Percentiles rank a stretch among this genome's conserved stretches.
Evolutionary conservation across 129 eudicot species (phyloP).

Genomic region (Centrapalus pauciflorus): DNA sequence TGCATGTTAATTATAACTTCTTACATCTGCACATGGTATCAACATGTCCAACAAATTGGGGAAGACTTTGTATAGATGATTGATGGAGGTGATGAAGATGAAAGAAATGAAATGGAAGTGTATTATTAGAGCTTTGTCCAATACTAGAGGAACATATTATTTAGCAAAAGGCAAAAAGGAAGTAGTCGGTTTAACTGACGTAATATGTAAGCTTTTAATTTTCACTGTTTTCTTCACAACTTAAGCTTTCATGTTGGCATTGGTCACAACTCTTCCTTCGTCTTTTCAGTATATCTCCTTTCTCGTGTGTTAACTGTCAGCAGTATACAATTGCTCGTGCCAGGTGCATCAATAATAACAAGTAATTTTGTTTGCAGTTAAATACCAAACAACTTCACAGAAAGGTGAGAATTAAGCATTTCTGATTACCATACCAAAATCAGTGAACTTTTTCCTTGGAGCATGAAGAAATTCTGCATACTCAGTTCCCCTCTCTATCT

Average conservation of each 20-base stretch:
- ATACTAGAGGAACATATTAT: too few relatives aligned
- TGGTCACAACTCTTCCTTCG: neutral
- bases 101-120: too few relatives aligned
- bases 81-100: too few relatives aligned
- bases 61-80: too few relatives aligned
- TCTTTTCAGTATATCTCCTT: neutral
- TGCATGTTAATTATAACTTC: too few relatives aligned
- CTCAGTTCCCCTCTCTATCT: slow-evolving; percentile 71
- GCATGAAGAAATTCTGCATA: slow-evolving; percentile 97
- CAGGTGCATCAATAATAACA: neutral
- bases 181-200: neutral
- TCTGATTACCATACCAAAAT: slow-evolving; percentile 63
- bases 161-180: neutral
- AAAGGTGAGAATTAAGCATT: slow-evolving; percentile 5
- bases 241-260: neutral
- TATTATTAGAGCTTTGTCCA: too few relatives aligned
- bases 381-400: neutral
- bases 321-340: slow-evolving; percentile 5
- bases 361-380: neutral
- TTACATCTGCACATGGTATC: too few relatives aligned
- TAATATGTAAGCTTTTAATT: neutral
- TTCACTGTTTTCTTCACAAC: neutral
- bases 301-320: neutral
- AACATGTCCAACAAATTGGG: too few relatives aligned
- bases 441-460: slow-evolving; percentile 77